A percentile compares a stretch with the other conserved stretches of the same genome.
Conservation (phyloP, 139 green algal species). For the Auxenochlorella pyrenoidosa region DNA sequence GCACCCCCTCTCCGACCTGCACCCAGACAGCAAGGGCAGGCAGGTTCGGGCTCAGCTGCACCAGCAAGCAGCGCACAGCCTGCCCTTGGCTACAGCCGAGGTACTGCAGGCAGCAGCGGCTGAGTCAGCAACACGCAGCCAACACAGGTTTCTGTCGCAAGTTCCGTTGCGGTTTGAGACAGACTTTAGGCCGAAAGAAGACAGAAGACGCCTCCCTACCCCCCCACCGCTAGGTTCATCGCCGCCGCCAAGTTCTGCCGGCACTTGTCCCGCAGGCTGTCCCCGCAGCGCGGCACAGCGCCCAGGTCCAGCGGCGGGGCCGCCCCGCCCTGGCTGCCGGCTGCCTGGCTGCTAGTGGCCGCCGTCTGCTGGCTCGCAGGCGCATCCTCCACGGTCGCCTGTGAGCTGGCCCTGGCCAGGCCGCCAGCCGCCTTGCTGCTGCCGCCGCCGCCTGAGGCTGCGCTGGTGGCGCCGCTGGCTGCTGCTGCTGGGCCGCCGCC, state of each 20-base stretch:
- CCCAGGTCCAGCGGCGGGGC: background rate
- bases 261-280: constrained; percentile 69
- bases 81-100: no score
- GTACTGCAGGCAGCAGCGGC: background rate
- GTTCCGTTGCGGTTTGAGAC: no score
- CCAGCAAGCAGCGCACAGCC: no score
- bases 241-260: constrained; percentile 53
- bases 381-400: background rate
- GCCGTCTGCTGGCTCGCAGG: constrained; percentile 15
- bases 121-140: no score
- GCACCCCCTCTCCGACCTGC: constrained; percentile 16
- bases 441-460: background rate
- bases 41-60: background rate
- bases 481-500: background rate
- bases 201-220: background rate
- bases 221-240: background rate
- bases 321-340: background rate
- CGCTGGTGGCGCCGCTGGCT: background rate
- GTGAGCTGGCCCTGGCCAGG: background rate
- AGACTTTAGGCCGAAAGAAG: no score
- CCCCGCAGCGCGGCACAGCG: constrained; percentile 43
- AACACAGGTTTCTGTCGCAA: no score
- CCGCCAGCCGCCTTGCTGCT: background rate
- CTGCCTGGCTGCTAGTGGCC: background rate
- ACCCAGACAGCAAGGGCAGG: background rate